Evolutionary conservation across 2,329 filamentous ascomycete species (phyloP).

Genomic region (Drechslerella dactyloides): DNA sequence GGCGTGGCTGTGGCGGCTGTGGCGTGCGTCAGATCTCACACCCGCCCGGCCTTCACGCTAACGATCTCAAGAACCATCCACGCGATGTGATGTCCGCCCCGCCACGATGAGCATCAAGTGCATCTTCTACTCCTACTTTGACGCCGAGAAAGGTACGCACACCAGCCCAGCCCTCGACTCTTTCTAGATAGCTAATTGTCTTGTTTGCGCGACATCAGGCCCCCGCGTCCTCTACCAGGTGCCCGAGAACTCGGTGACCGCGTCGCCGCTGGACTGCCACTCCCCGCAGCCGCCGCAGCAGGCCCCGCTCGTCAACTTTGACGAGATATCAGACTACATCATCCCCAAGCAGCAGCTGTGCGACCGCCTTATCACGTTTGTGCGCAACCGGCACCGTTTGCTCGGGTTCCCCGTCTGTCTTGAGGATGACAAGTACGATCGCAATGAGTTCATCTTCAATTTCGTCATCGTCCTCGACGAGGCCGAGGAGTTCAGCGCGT

Average conservation of each 20-base stretch:
- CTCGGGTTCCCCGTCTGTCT: slow-evolving; percentile 90
- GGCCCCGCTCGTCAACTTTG: slow-evolving; percentile 79
- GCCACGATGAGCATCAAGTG: slow-evolving; percentile 63
- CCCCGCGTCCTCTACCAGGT: slow-evolving; percentile 71
- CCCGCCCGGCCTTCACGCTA: too few relatives aligned
- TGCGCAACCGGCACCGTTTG: slow-evolving; percentile 76
- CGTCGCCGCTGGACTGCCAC: slow-evolving; percentile 56
- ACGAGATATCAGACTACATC: slow-evolving; percentile 85
- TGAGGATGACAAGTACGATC: slow-evolving; percentile 77
- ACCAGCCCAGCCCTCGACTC: too few relatives aligned
- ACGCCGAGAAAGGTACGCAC: slow-evolving; percentile 67
- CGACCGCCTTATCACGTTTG: slow-evolving; percentile 83
- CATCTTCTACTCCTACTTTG: slow-evolving; percentile 74
- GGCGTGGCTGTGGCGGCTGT: too few relatives aligned
- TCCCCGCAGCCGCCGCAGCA: slow-evolving; percentile 65
- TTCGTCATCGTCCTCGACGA: slow-evolving; percentile 83
- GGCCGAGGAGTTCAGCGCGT: slow-evolving; percentile 70
- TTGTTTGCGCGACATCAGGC: too few relatives aligned
- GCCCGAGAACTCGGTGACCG: slow-evolving; percentile 66
- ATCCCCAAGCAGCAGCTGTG: slow-evolving; percentile 95
- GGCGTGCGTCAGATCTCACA: too few relatives aligned
- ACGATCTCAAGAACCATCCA: too few relatives aligned
- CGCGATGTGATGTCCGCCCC: too few relatives aligned
- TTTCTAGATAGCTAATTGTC: slow-evolving; percentile 32
- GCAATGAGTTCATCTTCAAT: slow-evolving; percentile 98